These are phyloP conservation scores for Mycena polygramma DNA, from an alignment of 768 basidiomycete genomes.

Conservation along the genomic window DNA sequence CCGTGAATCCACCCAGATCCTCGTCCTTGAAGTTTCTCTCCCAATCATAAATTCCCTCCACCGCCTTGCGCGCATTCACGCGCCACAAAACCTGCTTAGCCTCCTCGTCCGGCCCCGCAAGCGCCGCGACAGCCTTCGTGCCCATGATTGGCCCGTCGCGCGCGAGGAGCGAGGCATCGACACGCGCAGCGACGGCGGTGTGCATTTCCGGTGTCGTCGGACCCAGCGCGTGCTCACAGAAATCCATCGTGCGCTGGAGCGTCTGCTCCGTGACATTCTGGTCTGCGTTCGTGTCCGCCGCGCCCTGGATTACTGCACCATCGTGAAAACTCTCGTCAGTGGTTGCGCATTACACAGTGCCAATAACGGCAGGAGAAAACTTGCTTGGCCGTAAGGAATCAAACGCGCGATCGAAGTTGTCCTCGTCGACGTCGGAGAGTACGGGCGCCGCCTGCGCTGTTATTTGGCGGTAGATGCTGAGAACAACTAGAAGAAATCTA, in stretches of 20 bases:
- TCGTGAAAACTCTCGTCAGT: no score
- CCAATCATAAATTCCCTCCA: slow-evolving; percentile 16
- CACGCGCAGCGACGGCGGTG: not conserved
- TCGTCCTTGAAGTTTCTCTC: slow-evolving; percentile 8
- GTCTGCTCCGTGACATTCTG: not conserved
- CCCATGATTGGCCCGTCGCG: not conserved
- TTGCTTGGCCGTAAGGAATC: slow-evolving; percentile 53
- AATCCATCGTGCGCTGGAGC: slow-evolving; percentile 11
- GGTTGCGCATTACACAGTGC: no score
- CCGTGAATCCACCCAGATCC: not conserved
- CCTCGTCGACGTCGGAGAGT: slow-evolving; percentile 58
- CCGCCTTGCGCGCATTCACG: slow-evolving; percentile 18
- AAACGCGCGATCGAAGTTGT: slow-evolving; percentile 64
- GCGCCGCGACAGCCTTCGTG: not conserved
- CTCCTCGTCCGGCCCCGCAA: slow-evolving; percentile 6
- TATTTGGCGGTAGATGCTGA: slow-evolving; percentile 65
- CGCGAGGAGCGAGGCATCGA: not conserved
- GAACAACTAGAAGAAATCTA: slow-evolving; percentile 62
- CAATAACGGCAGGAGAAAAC: not conserved
- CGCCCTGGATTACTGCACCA: slow-evolving; percentile 13
- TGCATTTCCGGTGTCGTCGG: slow-evolving; percentile 20
- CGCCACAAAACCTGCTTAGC: slow-evolving; percentile 11
- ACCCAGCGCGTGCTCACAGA: slow-evolving; percentile 12
- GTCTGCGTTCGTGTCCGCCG: slow-evolving; percentile 14
- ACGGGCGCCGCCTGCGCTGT: slow-evolving; percentile 53